Evolutionary conservation across 768 basidiomycete genomes (phyloP).

Genomic region (Lactifluus volemus): DNA sequence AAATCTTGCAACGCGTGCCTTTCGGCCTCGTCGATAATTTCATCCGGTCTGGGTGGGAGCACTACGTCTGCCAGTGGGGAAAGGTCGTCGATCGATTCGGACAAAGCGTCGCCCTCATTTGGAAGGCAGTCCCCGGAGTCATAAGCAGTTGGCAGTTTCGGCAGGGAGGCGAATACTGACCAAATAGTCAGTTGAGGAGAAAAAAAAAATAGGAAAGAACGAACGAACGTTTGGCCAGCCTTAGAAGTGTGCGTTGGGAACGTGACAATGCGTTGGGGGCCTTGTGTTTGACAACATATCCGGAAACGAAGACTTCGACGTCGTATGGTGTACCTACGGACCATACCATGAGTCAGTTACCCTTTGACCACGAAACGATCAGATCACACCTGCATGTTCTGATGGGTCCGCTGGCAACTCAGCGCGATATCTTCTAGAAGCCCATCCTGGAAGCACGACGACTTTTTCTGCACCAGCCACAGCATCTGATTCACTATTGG

Average conservation of each 20-base stretch:
- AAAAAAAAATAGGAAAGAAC: background rate
- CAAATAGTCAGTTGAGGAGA: background rate
- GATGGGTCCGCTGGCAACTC: conserved; percentile 5
- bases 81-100: conserved; percentile 41
- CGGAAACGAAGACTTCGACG: conserved; percentile 67
- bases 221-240: conserved; percentile 61
- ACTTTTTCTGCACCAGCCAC: conserved; percentile 35
- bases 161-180: conserved; percentile 16
- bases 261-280: conserved; percentile 55
- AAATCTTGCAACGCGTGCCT: conserved; percentile 35
- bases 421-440: conserved; percentile 41
- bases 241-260: conserved; percentile 68
- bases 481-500: conserved; percentile 20
- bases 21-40: conserved; percentile 53
- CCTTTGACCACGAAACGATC: background rate
- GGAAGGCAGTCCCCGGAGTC: conserved; percentile 24
- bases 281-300: conserved; percentile 58
- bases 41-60: conserved; percentile 49
- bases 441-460: conserved; percentile 77
- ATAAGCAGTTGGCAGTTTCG: conserved; percentile 24
- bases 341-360: background rate
- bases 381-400: conserved; percentile 25
- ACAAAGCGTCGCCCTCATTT: conserved; percentile 14
- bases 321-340: conserved; percentile 49
- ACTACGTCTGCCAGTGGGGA: conserved; percentile 30